Evolutionary conservation across 2,329 filamentous ascomycete genomes (phyloP), one percentile per base, ranked within the genome.

Genomic region (Cladophialophora psammophila): DNA sequence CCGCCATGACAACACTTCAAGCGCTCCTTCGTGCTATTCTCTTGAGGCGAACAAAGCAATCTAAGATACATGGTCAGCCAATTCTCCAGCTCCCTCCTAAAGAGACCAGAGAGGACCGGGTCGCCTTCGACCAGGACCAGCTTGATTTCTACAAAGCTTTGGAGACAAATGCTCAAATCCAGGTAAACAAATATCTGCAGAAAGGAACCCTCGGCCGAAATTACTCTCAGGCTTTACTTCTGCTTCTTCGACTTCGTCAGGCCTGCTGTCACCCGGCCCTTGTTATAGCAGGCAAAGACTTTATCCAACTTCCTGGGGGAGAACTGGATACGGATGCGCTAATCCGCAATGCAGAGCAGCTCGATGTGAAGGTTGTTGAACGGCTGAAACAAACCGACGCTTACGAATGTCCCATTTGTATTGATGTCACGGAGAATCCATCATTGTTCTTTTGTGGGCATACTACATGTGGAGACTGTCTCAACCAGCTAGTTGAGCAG

Each of bases 391-490:
- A 81, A 12, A 79, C 81, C 5, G 83, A 88, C 0, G 85, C 83
- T 1, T 92, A 94, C 58, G 90, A 94, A 75, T 96, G 93, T 74
- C 91, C 91, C 0, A 88, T 95, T 20, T 97, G 93, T 76, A 89
- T 91, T 66, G 93, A 97, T 73, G 88, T 84, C 2, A 87, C 90
- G 6, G 83, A 86, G 13, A 93, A 94, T 69, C 91, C 92, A 0
- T 86, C 86, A 2, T 91, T 96, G 69, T 90, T 94, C 76, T 92
- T 92, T 0, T 97, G 93, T 74, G 93, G 93, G 1, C 93, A 97
- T 74, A 87, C 90, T 67, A 61, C 88, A 31, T 97, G 93, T 77
- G 81, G 85, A 0, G 90, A 93, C 69, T 97, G 93, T 75, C 88
- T 95, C 68, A 84, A 87, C 5, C 87, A 85, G 63, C 84, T 96